Conservation (phyloP, 306 rosid genomes). For the Vigna mungo region DNA sequence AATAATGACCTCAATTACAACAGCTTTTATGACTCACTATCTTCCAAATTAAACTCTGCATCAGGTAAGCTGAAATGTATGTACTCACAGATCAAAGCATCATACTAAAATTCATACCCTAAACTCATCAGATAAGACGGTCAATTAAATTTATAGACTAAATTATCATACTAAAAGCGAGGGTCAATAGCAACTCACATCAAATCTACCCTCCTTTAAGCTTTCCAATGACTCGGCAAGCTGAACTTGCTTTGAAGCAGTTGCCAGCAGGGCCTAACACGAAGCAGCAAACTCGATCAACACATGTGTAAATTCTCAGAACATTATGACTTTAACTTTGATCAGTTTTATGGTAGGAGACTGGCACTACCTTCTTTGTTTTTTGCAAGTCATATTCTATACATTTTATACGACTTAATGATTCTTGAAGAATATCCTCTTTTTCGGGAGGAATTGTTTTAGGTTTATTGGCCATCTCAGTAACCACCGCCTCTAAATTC, state of each 20-base stretch:
- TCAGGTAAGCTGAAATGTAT: conserved; percentile 26
- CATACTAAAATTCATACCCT: not conserved
- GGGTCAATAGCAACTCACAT: conserved; percentile 61
- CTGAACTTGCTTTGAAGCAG: conserved; percentile 92
- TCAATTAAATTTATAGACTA: conserved; percentile 3
- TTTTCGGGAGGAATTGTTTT: conserved; percentile 88
- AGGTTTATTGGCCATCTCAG: conserved; percentile 79
- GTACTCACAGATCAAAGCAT: not conserved
- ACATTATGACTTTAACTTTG: conserved; percentile 34
- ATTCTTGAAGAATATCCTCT: conserved; percentile 88
- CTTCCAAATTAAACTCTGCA: conserved; percentile 1
- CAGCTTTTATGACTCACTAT: not conserved
- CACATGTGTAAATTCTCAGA: conserved; percentile 35
- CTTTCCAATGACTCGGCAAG: conserved; percentile 90
- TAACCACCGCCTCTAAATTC: conserved; percentile 76
- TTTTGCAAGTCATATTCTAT: conserved; percentile 93
- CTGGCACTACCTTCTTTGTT: conserved; percentile 77
- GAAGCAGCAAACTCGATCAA: conserved; percentile 43
- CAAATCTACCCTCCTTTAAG: conserved; percentile 58
- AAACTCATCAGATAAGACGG: not conserved
- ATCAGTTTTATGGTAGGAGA: conserved; percentile 40
- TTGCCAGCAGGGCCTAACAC: conserved; percentile 77
- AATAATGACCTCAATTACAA: not conserved
- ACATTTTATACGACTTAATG: conserved; percentile 84
- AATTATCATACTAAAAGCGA: conserved; percentile 25